phyloP scores from a whole-genome alignment of 1,284 basidiomycete genomes.

The Trichosporon sp. region DNA sequence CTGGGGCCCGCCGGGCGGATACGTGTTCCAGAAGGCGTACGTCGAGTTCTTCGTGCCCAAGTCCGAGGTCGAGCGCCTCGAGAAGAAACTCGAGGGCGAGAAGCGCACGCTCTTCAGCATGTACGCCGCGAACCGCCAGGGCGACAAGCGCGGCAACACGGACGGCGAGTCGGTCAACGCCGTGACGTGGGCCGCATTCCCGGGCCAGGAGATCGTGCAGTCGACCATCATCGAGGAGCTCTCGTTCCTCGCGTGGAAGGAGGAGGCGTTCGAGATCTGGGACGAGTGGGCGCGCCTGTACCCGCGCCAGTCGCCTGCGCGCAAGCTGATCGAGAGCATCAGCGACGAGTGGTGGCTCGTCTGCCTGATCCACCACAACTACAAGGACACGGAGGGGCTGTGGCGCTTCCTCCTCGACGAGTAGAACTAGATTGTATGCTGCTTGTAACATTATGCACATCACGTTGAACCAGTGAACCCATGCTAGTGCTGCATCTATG shows the following conservation, averaged over 20 bases:
- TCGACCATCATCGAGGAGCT: constrained; percentile 97
- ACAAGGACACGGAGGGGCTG: constrained; percentile 70
- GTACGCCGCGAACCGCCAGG: constrained; percentile 78
- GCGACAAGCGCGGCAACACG: constrained; percentile 89
- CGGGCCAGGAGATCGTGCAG: constrained; percentile 94
- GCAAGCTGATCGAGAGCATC: constrained; percentile 67
- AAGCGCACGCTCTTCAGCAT: constrained; percentile 65
- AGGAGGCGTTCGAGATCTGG: constrained; percentile 97
- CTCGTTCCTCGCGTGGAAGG: constrained; percentile 98
- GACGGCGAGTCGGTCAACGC: constrained; percentile 91
- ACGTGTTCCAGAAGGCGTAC: constrained; percentile 96
- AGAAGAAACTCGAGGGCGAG: constrained; percentile 55
- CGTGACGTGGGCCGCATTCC: constrained; percentile 99
- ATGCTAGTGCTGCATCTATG: neutral
- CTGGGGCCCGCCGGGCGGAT: constrained; percentile 87
- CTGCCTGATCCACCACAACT: constrained; percentile 92
- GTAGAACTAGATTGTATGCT: neutral
- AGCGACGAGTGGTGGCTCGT: constrained; percentile 80
- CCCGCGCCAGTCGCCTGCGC: constrained; percentile 66
- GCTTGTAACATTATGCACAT: constrained; percentile 5
- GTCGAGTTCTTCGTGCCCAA: constrained; percentile 86
- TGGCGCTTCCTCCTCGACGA: constrained; percentile 72
- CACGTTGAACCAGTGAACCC: neutral
- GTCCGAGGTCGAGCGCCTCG: constrained; percentile 62
- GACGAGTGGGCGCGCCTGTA: constrained; percentile 88